phyloP scores from a whole-genome alignment of 2,329 filamentous ascomycete species.

The Neopestalotiopsis sp. region DNA sequence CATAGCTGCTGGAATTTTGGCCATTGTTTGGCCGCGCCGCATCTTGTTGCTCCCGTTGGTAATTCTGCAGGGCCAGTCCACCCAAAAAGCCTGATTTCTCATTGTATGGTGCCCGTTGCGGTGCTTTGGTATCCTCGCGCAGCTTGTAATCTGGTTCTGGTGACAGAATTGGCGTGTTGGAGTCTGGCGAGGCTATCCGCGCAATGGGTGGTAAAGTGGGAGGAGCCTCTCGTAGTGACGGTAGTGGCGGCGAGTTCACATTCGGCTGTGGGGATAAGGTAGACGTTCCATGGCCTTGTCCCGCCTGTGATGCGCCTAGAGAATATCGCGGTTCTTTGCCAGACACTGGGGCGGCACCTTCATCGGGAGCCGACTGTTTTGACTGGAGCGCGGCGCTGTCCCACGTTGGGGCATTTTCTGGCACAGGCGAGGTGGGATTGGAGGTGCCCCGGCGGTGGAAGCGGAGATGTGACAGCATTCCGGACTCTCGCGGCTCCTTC shows the following conservation, averaged over 20 bases:
- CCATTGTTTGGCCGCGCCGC: constrained; percentile 27
- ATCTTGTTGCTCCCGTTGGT: constrained; percentile 46
- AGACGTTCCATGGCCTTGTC: constrained; percentile 31
- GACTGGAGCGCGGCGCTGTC: constrained; percentile 45
- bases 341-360: constrained; percentile 49
- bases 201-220: constrained; percentile 51
- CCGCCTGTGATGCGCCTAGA: constrained; percentile 34
- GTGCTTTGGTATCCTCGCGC: constrained; percentile 35
- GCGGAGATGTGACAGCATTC: constrained; percentile 60
- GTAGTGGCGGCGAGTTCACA: constrained; percentile 22
- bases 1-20: constrained; percentile 26
- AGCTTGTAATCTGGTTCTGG: constrained; percentile 23
- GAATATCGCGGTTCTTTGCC: constrained; percentile 46
- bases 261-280: constrained; percentile 2
- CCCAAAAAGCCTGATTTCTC: constrained; percentile 58
- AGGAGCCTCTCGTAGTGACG: constrained; percentile 30
- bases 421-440: constrained; percentile 59
- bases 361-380: constrained; percentile 47
- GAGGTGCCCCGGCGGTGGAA: constrained; percentile 64
- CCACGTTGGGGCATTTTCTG: constrained; percentile 50
- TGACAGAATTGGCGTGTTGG: constrained; percentile 31
- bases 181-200: constrained; percentile 51
- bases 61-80: constrained; percentile 59
- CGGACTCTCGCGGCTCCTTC: constrained; percentile 2
- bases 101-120: constrained; percentile 40